Evolutionary conservation across 1,139 yeast species (phyloP), one percentile per base, ranked within the genome.

Genomic region (Candida tunisiensis): DNA sequence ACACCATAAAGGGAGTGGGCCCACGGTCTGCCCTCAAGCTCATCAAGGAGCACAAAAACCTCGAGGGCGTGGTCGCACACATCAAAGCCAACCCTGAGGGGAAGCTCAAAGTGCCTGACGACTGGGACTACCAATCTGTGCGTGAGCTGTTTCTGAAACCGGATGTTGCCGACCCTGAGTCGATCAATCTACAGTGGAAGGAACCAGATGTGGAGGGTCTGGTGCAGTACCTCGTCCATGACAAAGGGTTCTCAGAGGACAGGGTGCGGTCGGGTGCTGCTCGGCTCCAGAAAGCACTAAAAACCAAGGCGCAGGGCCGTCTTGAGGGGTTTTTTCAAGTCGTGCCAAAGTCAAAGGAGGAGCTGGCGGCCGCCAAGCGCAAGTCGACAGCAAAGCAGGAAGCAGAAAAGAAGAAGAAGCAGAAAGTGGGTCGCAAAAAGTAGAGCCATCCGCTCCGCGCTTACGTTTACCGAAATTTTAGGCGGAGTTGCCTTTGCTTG

Each of bases 51-150:
- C 85, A 82, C 49, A 74, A 77, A 1, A 64, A 75, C 0, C 60
- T 88, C 28, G 96, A 85, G 34, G 72, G 71, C 26, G 69, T 91
- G 25, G 67, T 85, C 19, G 73, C 73, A 39, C 60, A 57, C 38
- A 68, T 83, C 23, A 55, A 65, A 23, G 59, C 58, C 28, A 65
- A 70, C 32, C 74, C 75, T 1, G 74, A 69, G 11, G 60, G 70
- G 13, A 83, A 83, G 47, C 74, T 72, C 50, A 75, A 72, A 42
- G 66, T 88, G 10, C 98, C 98, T 1, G 95, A 83, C 43, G 73
- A 80, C 39, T 88, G 96, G 96, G 94, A 94, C 3, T 85, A 62
- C 45, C 70, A 68, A 32, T 93, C 78, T 41, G 98, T 94, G 3
- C 66, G 96, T 40, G 70, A 77, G 36, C 55, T 91, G 26, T 85